Evolutionary conservation across 768 basidiomycete species (phyloP), one percentile per base, ranked within the genome.

Genomic region (Chalciporus piperatus): DNA sequence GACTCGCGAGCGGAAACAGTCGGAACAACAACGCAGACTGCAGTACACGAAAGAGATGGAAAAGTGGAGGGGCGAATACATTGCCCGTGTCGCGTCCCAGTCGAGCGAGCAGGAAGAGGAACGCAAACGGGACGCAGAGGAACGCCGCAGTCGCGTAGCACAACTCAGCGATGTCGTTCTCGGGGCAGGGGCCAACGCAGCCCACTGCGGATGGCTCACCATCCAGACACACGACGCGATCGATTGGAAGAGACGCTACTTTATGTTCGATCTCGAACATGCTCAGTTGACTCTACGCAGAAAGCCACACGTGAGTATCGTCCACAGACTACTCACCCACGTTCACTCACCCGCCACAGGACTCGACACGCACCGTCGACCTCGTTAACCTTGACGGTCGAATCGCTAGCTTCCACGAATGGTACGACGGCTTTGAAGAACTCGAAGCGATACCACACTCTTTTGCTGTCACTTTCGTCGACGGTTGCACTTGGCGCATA

Each of bases 371-470:
- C 25, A 55, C 68, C 2, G 25, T 70, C 3, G 67, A 71, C 25
- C 47, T 75, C 40, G 46, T 83, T n/a, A 65, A 76, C 33, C 64
- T 87, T 38, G 71, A 74, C 5, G 78, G 77, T 9, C 68, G 72
- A 9, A 60, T 84, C 14, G 68, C 65, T 41, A 77, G 68, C 9
- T 55, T 85, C 47, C 73, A 74, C 51, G 85, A 87, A 58, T 84
- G 83, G 79, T 73, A 79, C 49, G 81, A 87, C 49, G 85, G 85
- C 6, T 84, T 80, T 51, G 85, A 87, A 50, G 82, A 85, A 41
- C 64, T 87, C 30, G 76, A 82, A 61, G 77, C 84, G 10, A 84
- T 87, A 45, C 76, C 82, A 4, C 73, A 82, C 51, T 84, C 85
- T 1, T 85, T 87, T 67, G 85, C 79, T 2, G 67, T 87, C 23